A percentile compares a stretch with the other conserved stretches of the same genome.
phyloP scores from a whole-genome alignment of 768 basidiomycete genomes.

The Amanita fuliginea region DNA sequence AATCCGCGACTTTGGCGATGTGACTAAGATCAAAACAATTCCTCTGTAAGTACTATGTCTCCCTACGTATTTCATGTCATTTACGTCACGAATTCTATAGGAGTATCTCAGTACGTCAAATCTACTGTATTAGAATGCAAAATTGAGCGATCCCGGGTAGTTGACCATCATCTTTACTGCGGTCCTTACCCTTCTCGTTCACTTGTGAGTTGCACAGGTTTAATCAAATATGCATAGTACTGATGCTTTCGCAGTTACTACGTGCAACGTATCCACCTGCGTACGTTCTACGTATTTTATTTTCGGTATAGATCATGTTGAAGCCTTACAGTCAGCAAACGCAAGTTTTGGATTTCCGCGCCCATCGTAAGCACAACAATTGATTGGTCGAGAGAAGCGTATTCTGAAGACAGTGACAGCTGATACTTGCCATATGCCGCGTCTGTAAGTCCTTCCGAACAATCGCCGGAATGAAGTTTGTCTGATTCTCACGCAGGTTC shows the following conservation, averaged over 20 bases:
- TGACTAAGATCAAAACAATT: slow-evolving; percentile 11
- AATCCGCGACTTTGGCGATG: slow-evolving; percentile 12
- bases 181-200: slow-evolving; percentile 19
- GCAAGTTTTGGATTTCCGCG: slow-evolving; percentile 13
- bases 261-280: slow-evolving; percentile 15
- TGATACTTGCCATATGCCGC: slow-evolving; percentile 15
- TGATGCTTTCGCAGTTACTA: slow-evolving; percentile 12
- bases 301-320: background rate
- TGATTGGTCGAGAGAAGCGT: background rate
- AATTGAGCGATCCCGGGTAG: slow-evolving; percentile 10
- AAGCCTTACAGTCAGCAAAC: slow-evolving; percentile 14
- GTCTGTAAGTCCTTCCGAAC: slow-evolving; percentile 11
- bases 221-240: background rate
- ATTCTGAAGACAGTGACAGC: slow-evolving; percentile 6
- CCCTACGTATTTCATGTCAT: background rate
- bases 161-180: slow-evolving; percentile 13
- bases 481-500: background rate
- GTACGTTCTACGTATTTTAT: slow-evolving; percentile 9
- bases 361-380: slow-evolving; percentile 15
- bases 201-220: slow-evolving; percentile 12
- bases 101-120: background rate
- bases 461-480: background rate
- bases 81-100: background rate
- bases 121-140: background rate
- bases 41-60: slow-evolving; percentile 12